Percentiles rank a stretch among this genome's conserved stretches.
phyloP scores from a whole-genome alignment of 768 basidiomycete genomes.

The Mycena pura region DNA sequence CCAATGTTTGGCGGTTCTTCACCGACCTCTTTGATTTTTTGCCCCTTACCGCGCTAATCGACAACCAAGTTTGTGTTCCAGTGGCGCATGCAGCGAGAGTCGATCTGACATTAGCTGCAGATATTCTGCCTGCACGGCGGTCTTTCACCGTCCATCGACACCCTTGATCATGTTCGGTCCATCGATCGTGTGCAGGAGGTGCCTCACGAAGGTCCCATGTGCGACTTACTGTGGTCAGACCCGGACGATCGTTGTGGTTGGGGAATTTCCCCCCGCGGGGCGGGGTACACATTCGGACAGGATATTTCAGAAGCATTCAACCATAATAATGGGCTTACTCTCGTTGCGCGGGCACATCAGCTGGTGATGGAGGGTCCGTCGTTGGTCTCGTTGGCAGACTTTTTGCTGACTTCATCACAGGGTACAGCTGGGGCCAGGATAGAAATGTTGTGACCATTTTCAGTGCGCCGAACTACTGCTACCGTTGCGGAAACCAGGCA shows the following conservation, averaged over 20 bases:
- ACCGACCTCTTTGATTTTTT: conserved; percentile 99
- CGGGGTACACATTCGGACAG: conserved; percentile 98
- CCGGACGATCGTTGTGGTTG: conserved; percentile 99
- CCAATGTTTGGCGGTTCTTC: conserved; percentile 99
- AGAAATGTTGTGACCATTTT: conserved; percentile 99
- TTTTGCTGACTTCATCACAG: conserved; percentile 42
- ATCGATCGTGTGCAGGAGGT: conserved; percentile 99
- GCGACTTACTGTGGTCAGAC: conserved; percentile 98
- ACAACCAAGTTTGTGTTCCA: conserved; percentile 87
- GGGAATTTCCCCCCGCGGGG: conserved; percentile 99
- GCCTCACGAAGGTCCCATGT: conserved; percentile 99
- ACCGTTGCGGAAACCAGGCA: conserved; percentile 98
- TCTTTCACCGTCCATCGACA: conserved; percentile 98
- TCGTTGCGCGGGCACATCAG: conserved; percentile 94
- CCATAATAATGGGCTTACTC: conserved; percentile 97
- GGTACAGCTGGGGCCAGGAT: conserved; percentile 98
- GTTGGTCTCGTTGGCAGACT: not conserved
- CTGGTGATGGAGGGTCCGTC: conserved; percentile 93
- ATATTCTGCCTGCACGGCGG: conserved; percentile 99
- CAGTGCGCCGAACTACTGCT: conserved; percentile 99
- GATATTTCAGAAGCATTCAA: conserved; percentile 99
- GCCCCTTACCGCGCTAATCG: conserved; percentile 96
- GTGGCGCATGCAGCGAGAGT: conserved; percentile 17
- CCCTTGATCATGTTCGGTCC: conserved; percentile 97
- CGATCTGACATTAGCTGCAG: conserved; percentile 48